Evolutionary conservation across 2,329 filamentous ascomycete species (phyloP).

Genomic region (Clarireedia homoeocarpa): DNA sequence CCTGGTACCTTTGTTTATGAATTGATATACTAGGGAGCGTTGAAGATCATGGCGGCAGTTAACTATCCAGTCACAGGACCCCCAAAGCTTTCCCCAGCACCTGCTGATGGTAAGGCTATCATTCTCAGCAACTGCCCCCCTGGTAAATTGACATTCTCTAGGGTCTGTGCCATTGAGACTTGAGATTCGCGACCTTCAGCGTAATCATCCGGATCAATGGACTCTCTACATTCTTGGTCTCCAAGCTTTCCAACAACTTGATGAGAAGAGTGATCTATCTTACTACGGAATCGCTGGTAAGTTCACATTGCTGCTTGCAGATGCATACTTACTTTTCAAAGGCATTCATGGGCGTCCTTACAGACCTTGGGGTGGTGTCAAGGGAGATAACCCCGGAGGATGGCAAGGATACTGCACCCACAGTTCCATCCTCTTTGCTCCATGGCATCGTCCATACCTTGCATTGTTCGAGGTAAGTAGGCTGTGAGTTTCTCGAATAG

Average conservation of each 20-base stretch:
- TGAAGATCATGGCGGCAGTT: constrained; percentile 12
- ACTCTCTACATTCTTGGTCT: constrained; percentile 72
- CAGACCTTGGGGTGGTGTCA: constrained; percentile 46
- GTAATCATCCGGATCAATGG: constrained; percentile 55
- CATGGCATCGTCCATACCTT: constrained; percentile 80
- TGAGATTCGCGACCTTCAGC: constrained; percentile 60
- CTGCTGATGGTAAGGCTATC: constrained; percentile 15
- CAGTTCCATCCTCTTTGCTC: constrained; percentile 64
- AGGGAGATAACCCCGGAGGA: constrained; percentile 30
- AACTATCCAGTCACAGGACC: constrained; percentile 19
- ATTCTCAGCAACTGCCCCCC: background rate
- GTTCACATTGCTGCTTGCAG: constrained; percentile 27
- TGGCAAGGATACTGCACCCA: constrained; percentile 60
- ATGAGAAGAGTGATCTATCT: constrained; percentile 58
- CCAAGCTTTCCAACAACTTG: constrained; percentile 57
- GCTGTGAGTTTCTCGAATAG: background rate
- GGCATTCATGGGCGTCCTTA: constrained; percentile 75
- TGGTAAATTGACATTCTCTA: constrained; percentile 4
- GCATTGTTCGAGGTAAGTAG: constrained; percentile 46
- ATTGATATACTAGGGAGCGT: background rate
- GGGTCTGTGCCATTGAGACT: constrained; percentile 38
- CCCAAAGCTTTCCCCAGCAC: constrained; percentile 12
- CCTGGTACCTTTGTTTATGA: background rate
- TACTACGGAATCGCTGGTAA: constrained; percentile 73
- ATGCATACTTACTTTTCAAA: background rate